Conservation (phyloP, 2,329 filamentous ascomycete species). For the Trichoderma citrinoviride region DNA sequence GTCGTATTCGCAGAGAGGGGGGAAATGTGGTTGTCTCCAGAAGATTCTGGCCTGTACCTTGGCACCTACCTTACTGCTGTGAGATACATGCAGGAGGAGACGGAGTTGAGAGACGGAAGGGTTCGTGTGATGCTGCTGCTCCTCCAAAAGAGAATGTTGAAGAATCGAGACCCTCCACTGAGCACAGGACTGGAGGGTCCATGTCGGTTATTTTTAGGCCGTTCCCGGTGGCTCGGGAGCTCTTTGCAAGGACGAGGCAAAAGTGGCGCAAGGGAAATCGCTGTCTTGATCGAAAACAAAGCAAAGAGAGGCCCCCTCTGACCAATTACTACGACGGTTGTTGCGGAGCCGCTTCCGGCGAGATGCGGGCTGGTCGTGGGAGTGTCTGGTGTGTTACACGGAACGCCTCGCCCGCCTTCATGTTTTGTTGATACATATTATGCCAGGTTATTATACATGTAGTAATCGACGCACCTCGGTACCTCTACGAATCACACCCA, state of each 20-base stretch:
- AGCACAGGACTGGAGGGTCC: background rate
- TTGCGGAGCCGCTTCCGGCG: background rate
- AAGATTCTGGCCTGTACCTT: slow-evolving; percentile 2
- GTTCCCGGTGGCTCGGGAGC: slow-evolving; percentile 17
- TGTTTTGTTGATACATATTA: too few species aligned
- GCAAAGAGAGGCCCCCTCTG: background rate
- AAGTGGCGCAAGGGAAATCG: slow-evolving; percentile 12
- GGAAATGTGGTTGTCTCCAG: slow-evolving; percentile 6
- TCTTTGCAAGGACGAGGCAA: background rate
- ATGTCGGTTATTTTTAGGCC: slow-evolving; percentile 22
- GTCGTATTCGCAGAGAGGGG: slow-evolving; percentile 11
- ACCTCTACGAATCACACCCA: too few species aligned
- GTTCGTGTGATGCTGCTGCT: slow-evolving; percentile 20
- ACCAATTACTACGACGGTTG: background rate
- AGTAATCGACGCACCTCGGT: background rate
- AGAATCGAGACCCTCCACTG: slow-evolving; percentile 9
- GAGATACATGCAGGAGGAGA: too few species aligned
- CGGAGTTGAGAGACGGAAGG: background rate
- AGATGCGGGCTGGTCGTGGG: background rate
- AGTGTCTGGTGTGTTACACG: background rate
- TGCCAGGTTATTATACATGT: too few species aligned
- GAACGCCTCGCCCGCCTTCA: background rate
- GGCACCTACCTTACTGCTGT: too few species aligned
- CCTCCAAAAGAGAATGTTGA: background rate
- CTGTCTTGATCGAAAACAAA: background rate